Percentiles rank a stretch among this genome's conserved stretches.
These are phyloP conservation scores for Sclerotiophoma versabilis DNA, from an alignment of 2,329 filamentous ascomycete genomes.

Conservation along the genomic window DNA sequence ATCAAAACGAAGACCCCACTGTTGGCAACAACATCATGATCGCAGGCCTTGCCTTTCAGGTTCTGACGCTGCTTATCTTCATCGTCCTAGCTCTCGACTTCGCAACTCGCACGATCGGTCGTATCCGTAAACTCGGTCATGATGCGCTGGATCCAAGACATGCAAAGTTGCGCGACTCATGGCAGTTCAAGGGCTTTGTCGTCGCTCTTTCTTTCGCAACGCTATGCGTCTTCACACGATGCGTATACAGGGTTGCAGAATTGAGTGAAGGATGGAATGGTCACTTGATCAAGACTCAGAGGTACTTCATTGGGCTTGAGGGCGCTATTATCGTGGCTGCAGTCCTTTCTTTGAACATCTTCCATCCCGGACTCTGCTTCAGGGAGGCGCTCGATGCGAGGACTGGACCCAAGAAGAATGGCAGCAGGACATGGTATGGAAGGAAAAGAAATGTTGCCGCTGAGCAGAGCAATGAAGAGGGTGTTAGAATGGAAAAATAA, in stretches of 20 bases:
- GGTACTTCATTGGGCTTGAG: constrained; percentile 50
- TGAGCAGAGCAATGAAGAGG: constrained; percentile 19
- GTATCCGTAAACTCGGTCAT: constrained; percentile 30
- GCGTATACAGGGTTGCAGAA: constrained; percentile 71
- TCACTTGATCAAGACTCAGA: constrained; percentile 58
- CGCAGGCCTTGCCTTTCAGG: constrained; percentile 55
- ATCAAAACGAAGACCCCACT: constrained; percentile 40
- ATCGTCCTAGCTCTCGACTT: constrained; percentile 53
- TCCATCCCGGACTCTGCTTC: constrained; percentile 49
- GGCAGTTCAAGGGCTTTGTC: constrained; percentile 62
- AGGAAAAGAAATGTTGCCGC: constrained; percentile 16
- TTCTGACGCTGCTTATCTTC: constrained; percentile 53
- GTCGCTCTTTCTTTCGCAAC: constrained; percentile 64
- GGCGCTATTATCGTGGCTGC: constrained; percentile 44
- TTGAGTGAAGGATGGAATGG: constrained; percentile 69
- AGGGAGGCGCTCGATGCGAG: constrained; percentile 34
- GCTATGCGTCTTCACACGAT: constrained; percentile 69
- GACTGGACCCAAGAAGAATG: constrained; percentile 3
- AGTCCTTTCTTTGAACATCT: constrained; percentile 45
- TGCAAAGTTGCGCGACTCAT: constrained; percentile 39
- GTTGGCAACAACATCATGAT: constrained; percentile 56
- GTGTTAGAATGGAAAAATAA: constrained; percentile 10
- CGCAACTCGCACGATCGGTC: constrained; percentile 36
- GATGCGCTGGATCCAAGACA: constrained; percentile 37
- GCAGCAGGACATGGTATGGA: constrained; percentile 28